A percentile compares a stretch with the other conserved stretches of the same genome.
Evolutionary conservation across 2,329 filamentous ascomycete species (phyloP).

Genomic region (Pseudohalonectria lignicola): DNA sequence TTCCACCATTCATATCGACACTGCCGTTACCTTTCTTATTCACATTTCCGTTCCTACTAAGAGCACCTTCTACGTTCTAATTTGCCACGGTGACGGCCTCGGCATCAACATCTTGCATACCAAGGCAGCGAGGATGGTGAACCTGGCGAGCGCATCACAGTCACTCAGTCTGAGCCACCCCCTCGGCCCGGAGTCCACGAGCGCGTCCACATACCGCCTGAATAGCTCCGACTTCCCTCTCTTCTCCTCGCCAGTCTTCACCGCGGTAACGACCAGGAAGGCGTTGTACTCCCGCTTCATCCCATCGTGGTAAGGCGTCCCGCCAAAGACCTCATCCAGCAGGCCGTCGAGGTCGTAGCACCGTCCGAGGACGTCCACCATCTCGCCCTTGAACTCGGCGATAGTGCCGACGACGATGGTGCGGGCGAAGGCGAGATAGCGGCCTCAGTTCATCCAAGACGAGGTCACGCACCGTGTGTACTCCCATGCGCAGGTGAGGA

Average conservation of each 20-base stretch:
- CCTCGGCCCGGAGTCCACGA: constrained; percentile 13
- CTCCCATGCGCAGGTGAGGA: constrained; percentile 12
- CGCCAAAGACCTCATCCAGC: constrained; percentile 8
- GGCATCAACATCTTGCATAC: too few species aligned
- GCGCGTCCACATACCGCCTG: constrained; percentile 15
- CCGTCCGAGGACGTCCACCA: constrained; percentile 10
- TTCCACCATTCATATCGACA: too few species aligned
- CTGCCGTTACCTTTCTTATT: too few species aligned
- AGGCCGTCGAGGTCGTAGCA: constrained; percentile 10
- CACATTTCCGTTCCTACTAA: too few species aligned
- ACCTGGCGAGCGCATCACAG: constrained; percentile 18
- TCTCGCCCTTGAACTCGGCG: constrained; percentile 10
- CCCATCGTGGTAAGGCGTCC: constrained; percentile 4
- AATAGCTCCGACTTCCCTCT: constrained; percentile 12
- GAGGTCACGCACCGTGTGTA: constrained; percentile 15
- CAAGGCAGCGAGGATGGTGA: constrained; percentile 18
- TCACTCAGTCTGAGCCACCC: constrained; percentile 21
- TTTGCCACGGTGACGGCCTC: too few species aligned
- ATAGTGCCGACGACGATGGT: constrained; percentile 12
- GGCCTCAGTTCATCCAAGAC: constrained; percentile 11
- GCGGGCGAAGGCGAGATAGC: constrained; percentile 12
- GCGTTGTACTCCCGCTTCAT: constrained; percentile 12
- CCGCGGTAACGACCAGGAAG: constrained; percentile 10
- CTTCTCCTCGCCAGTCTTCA: constrained; percentile 11
- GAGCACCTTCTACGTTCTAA: too few species aligned